phyloP scores from a whole-genome alignment of 495 filamentous ascomycete species.

The Penicillium desertorum region DNA sequence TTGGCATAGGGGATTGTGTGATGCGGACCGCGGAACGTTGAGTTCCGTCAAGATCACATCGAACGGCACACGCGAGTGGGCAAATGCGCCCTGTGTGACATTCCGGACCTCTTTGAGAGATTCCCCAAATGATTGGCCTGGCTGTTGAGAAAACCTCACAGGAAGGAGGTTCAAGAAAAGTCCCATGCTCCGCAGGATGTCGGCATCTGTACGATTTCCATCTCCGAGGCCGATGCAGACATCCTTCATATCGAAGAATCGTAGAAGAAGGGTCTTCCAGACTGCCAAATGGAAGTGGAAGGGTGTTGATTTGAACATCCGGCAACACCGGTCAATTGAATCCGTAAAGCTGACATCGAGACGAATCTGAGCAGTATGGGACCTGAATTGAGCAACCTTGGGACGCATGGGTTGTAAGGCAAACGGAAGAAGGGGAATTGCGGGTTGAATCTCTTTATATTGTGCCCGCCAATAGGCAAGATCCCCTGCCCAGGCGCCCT shows the following conservation, averaged over 20 bases:
- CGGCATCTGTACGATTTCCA: slow-evolving; percentile 36
- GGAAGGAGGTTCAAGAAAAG: slow-evolving; percentile 51
- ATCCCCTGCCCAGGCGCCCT: slow-evolving; percentile 20
- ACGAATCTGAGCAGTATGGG: slow-evolving; percentile 13
- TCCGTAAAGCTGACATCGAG: slow-evolving; percentile 17
- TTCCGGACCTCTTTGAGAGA: slow-evolving; percentile 19
- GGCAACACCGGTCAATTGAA: slow-evolving; percentile 21
- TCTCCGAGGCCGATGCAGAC: slow-evolving; percentile 48
- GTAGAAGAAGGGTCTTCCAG: slow-evolving; percentile 33
- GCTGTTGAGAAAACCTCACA: slow-evolving; percentile 30
- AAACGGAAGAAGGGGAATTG: slow-evolving; percentile 42
- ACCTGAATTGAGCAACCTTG: slow-evolving; percentile 11
- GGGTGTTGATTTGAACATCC: slow-evolving; percentile 26
- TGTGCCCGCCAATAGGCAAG: slow-evolving; percentile 38
- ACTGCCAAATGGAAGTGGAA: slow-evolving; percentile 49
- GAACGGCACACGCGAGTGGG: slow-evolving; percentile 44
- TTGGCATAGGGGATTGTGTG: slow-evolving; percentile 41
- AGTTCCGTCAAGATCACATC: slow-evolving; percentile 44
- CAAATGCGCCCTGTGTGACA: slow-evolving; percentile 26
- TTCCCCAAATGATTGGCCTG: slow-evolving; percentile 18
- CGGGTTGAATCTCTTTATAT: slow-evolving; percentile 24
- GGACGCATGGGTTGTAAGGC: slow-evolving; percentile 17
- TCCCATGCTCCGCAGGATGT: slow-evolving; percentile 39
- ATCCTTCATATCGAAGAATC: slow-evolving; percentile 27
- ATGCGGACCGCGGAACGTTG: slow-evolving; percentile 31